These are phyloP conservation scores for Elsinoe necatrix DNA, from an alignment of 2,329 filamentous ascomycete genomes.

Conservation along the genomic window DNA sequence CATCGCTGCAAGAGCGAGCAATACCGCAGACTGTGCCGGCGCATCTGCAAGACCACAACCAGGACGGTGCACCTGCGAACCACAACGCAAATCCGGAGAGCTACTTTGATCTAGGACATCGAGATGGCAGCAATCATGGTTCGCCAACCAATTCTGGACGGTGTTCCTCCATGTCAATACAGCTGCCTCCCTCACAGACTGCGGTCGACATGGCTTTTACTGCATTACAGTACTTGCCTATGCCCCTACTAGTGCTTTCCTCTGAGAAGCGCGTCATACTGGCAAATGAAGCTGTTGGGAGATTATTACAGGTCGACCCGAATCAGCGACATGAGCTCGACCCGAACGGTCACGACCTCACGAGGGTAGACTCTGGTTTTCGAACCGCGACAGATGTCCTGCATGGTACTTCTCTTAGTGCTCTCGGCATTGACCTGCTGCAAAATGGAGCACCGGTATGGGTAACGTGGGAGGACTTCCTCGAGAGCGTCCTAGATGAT, in stretches of 20 bases:
- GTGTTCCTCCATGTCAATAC: slow-evolving; percentile 25
- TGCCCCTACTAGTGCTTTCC: slow-evolving; percentile 62
- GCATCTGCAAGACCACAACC: neutral
- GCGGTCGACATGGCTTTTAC: slow-evolving; percentile 47
- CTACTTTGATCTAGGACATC: slow-evolving; percentile 17
- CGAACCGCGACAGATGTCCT: slow-evolving; percentile 49
- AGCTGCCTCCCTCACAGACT: slow-evolving; percentile 26
- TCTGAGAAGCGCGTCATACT: slow-evolving; percentile 60
- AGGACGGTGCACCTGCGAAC: neutral
- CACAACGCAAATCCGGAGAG: slow-evolving; percentile 5
- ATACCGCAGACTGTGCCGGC: neutral
- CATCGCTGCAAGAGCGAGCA: neutral
- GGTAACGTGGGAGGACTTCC: slow-evolving; percentile 44
- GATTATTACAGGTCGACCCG: slow-evolving; percentile 53
- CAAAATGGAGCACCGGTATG: slow-evolving; percentile 53
- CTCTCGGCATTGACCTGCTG: slow-evolving; percentile 65
- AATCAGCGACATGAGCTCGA: slow-evolving; percentile 23
- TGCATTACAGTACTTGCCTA: slow-evolving; percentile 64
- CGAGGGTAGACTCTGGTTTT: neutral
- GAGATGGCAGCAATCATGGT: slow-evolving; percentile 16
- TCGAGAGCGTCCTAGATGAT: slow-evolving; percentile 38
- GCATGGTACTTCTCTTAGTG: slow-evolving; percentile 56
- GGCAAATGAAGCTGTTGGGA: slow-evolving; percentile 68
- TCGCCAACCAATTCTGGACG: slow-evolving; percentile 13
- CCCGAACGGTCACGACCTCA: slow-evolving; percentile 27